Evolutionary conservation across 169 alveolate genomes (phyloP).

Genomic region (Babesia bigemina): DNA sequence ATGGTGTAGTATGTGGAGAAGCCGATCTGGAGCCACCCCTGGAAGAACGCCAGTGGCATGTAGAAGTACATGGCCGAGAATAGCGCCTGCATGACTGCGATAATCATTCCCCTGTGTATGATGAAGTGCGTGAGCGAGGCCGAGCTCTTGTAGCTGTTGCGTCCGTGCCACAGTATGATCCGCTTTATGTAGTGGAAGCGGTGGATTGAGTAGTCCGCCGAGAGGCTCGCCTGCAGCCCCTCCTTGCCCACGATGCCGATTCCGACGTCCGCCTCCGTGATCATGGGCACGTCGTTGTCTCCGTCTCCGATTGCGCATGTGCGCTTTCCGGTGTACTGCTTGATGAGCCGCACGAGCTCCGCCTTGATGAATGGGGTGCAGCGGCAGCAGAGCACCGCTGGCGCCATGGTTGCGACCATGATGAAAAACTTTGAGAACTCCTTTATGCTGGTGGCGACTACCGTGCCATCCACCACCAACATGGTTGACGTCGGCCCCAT

Average conservation of each 20-base stretch:
- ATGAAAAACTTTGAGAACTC: conserved; percentile 80
- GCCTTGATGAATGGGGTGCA: conserved; percentile 99
- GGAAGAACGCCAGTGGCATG: conserved; percentile 94
- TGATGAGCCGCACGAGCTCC: conserved; percentile 86
- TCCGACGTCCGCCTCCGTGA: conserved; percentile 93
- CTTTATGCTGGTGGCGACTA: conserved; percentile 76
- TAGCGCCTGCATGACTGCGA: conserved; percentile 91
- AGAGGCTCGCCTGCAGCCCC: conserved; percentile 95
- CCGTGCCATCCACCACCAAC: conserved; percentile 87
- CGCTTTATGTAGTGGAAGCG: conserved; percentile 90
- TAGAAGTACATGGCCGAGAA: conserved; percentile 90
- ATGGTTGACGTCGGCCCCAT: conserved; percentile 72
- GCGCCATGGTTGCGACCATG: conserved; percentile 86
- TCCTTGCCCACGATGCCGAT: conserved; percentile 97
- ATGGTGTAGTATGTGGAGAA: conserved; percentile 96
- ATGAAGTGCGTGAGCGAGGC: conserved; percentile 92
- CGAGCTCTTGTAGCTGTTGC: conserved; percentile 92
- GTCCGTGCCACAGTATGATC: conserved; percentile 96
- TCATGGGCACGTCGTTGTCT: conserved; percentile 99
- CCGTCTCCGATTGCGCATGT: conserved; percentile 98
- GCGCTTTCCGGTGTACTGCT: conserved; percentile 76
- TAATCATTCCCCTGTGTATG: conserved; percentile 94
- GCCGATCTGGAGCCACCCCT: conserved; percentile 97
- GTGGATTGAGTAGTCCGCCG: conserved; percentile 94
- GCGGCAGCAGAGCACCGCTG: conserved; percentile 94